phyloP scores from a whole-genome alignment of 192 early-diverging fungal genomes.

The Funneliformis geosporum region DNA sequence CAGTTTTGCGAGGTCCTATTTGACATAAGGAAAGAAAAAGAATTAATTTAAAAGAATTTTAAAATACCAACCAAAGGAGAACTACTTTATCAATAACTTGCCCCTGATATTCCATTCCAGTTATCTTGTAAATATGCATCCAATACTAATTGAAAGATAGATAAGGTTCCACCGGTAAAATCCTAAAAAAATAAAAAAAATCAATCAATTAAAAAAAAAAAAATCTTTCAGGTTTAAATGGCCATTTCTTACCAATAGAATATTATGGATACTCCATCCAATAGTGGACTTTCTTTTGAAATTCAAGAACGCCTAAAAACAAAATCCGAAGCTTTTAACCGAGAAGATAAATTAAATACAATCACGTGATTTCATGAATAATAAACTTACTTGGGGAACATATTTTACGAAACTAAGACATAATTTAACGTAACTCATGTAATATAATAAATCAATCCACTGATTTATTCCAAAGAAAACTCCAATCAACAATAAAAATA shows the following conservation, averaged over 20 bases:
- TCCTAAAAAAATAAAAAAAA: slow-evolving; percentile 46
- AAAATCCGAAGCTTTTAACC: not conserved
- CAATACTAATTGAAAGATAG: slow-evolving; percentile 73
- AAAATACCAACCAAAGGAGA: not conserved
- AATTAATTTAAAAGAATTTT: not conserved
- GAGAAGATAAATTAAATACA: not conserved
- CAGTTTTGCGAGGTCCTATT: slow-evolving; percentile 63
- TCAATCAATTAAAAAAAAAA: not conserved
- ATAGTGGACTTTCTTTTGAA: slow-evolving; percentile 71
- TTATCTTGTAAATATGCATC: slow-evolving; percentile 66
- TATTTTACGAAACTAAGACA: slow-evolving; percentile 80
- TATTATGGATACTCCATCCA: slow-evolving; percentile 91
- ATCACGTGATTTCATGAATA: not conserved
- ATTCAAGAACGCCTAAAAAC: slow-evolving; percentile 67
- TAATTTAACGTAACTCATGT: slow-evolving; percentile 78
- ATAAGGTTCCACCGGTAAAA: slow-evolving; percentile 78
- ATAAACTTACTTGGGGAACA: slow-evolving; percentile 61
- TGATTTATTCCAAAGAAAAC: slow-evolving; percentile 28
- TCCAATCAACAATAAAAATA: slow-evolving; percentile 34
- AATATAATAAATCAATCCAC: slow-evolving; percentile 71
- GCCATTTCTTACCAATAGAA: slow-evolving; percentile 56
- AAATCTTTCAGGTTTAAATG: not conserved
- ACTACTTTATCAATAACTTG: slow-evolving; percentile 34
- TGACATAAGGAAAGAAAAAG: not conserved
- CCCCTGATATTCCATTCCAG: slow-evolving; percentile 61